Conservation (phyloP, 2,329 filamentous ascomycete species). For the Diplodia sapinea region DNA sequence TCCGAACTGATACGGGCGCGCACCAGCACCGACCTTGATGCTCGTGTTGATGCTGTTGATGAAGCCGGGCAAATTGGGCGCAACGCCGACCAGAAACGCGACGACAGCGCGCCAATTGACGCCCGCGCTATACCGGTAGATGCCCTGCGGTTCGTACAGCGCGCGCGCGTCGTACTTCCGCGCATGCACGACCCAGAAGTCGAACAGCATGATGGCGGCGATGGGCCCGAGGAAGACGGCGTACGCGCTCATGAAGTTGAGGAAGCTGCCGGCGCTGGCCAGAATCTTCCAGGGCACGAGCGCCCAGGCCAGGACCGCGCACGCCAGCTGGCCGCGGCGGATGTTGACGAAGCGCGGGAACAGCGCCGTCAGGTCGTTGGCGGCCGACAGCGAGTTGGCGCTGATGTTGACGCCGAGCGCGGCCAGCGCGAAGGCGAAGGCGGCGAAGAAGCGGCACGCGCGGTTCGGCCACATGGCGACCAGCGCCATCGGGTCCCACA, state of each 20-base stretch:
- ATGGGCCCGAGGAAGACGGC: slow-evolving; percentile 70
- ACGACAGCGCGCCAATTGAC: slow-evolving; percentile 66
- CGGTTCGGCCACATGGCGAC: slow-evolving; percentile 48
- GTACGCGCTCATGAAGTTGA: slow-evolving; percentile 70
- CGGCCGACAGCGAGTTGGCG: slow-evolving; percentile 60
- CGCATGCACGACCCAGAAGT: slow-evolving; percentile 64
- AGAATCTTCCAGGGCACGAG: slow-evolving; percentile 57
- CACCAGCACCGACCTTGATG: slow-evolving; percentile 55
- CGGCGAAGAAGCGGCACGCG: slow-evolving; percentile 50
- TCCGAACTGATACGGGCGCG: slow-evolving; percentile 66
- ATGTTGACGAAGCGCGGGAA: slow-evolving; percentile 62
- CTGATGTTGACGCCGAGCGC: slow-evolving; percentile 61
- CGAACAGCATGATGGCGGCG: slow-evolving; percentile 64
- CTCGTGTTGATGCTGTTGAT: slow-evolving; percentile 50
- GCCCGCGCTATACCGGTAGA: slow-evolving; percentile 59
- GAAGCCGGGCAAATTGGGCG: slow-evolving; percentile 64
- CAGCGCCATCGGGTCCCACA: slow-evolving; percentile 54
- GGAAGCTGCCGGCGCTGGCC: slow-evolving; percentile 48
- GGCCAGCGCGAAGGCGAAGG: slow-evolving; percentile 55
- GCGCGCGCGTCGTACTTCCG: slow-evolving; percentile 58
- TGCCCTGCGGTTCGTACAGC: slow-evolving; percentile 57
- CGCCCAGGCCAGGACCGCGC: slow-evolving; percentile 52
- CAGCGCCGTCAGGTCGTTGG: slow-evolving; percentile 60
- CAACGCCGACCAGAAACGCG: slow-evolving; percentile 63
- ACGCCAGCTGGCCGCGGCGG: slow-evolving; percentile 55